A percentile compares a stretch with the other conserved stretches of the same genome.
Evolutionary conservation across 768 basidiomycete genomes (phyloP).

Genomic region (Sutorius australiensis): DNA sequence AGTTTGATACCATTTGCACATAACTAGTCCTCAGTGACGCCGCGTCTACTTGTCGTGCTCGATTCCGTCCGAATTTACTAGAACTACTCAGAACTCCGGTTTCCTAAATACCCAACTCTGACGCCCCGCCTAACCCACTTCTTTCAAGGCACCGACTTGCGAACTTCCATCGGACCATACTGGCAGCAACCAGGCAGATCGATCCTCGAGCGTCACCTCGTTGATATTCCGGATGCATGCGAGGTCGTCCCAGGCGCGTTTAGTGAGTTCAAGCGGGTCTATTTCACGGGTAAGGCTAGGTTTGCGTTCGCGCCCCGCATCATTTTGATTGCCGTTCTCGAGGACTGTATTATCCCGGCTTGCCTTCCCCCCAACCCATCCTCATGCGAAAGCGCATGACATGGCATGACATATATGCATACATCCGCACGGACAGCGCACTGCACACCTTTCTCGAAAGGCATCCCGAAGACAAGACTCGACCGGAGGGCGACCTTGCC

Average conservation of each 20-base stretch:
- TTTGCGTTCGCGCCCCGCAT: background rate
- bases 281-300: conserved; percentile 50
- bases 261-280: conserved; percentile 45
- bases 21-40: background rate
- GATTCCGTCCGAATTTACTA: conserved; percentile 15
- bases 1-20: background rate
- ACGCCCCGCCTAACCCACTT: conserved; percentile 59
- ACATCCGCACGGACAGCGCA: conserved; percentile 69
- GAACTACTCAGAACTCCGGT: conserved; percentile 71
- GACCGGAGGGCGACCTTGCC: conserved; percentile 58
- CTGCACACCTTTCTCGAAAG: conserved; percentile 63
- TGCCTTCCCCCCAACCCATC: too few species aligned
- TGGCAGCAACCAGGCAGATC: conserved; percentile 81
- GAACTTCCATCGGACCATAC: conserved; percentile 60
- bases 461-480: conserved; percentile 52
- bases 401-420: conserved; percentile 63
- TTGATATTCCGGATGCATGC: conserved; percentile 59
- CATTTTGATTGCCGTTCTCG: background rate
- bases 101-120: conserved; percentile 55
- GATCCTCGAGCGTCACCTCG: conserved; percentile 67
- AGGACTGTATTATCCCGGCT: conserved; percentile 41
- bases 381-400: conserved; percentile 43
- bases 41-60: background rate
- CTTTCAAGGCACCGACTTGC: conserved; percentile 54
- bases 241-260: conserved; percentile 33